Percentiles rank a stretch among this genome's conserved stretches.
Evolutionary conservation across 192 early-diverging fungal species (phyloP).

Genomic region (Funneliformis mosseae): DNA sequence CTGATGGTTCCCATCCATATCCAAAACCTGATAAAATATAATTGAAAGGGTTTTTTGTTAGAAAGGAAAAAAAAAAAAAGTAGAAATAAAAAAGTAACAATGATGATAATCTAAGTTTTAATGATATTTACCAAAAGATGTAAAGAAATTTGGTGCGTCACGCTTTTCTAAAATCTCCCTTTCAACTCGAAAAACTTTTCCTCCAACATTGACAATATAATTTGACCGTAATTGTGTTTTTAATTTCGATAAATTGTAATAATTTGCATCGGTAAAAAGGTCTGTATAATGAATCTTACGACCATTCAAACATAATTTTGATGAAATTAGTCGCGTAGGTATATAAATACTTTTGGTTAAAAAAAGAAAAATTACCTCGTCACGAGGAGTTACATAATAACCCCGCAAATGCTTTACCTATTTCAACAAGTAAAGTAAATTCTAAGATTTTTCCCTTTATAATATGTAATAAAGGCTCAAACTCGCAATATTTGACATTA

Average conservation of each 20-base stretch:
- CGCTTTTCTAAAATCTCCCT: slow-evolving; percentile 50
- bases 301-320: neutral
- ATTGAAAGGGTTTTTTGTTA: neutral
- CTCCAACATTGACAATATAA: slow-evolving; percentile 55
- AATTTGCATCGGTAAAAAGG: slow-evolving; percentile 40
- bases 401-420: slow-evolving; percentile 54
- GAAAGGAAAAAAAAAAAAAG: slow-evolving; percentile 32
- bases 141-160: slow-evolving; percentile 48
- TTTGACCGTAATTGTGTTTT: slow-evolving; percentile 34
- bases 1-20: slow-evolving; percentile 20
- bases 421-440: neutral
- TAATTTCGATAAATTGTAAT: slow-evolving; percentile 41
- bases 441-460: neutral
- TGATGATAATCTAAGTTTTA: slow-evolving; percentile 24
- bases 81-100: slow-evolving; percentile 4
- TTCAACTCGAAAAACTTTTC: slow-evolving; percentile 52
- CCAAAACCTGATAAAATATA: slow-evolving; percentile 7
- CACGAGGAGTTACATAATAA: slow-evolving; percentile 50
- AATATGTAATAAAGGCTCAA: neutral
- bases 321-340: slow-evolving; percentile 12
- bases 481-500: neutral
- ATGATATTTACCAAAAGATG: slow-evolving; percentile 36
- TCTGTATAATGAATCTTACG: slow-evolving; percentile 44
- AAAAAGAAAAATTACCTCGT: slow-evolving; percentile 42
- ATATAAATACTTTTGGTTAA: neutral